Percentiles rank a stretch among this genome's conserved stretches.
Evolutionary conservation across 352 stramenopile species (phyloP).

Genomic region (Thalassiosira sp.): DNA sequence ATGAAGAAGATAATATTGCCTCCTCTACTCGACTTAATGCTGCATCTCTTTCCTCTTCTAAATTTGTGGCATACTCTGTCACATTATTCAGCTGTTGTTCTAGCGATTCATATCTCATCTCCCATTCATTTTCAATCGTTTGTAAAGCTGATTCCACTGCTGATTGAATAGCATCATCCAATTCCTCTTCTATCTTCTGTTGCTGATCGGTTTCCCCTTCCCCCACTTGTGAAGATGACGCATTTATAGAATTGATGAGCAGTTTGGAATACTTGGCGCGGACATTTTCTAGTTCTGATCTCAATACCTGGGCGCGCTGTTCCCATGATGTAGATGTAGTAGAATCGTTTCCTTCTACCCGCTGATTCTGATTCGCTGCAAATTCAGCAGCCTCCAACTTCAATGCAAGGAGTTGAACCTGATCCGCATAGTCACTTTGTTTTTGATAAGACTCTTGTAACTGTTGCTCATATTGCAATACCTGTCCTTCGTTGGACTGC

Average conservation of each 20-base stretch:
- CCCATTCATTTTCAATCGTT: slow-evolving; percentile 37
- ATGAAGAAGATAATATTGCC: slow-evolving; percentile 8
- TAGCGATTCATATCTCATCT: slow-evolving; percentile 32
- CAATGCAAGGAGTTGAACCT: slow-evolving; percentile 40
- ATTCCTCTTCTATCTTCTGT: slow-evolving; percentile 37
- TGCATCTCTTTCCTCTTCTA: slow-evolving; percentile 40
- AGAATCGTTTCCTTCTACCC: slow-evolving; percentile 8
- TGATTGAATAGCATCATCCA: slow-evolving; percentile 56
- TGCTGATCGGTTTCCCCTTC: slow-evolving; percentile 6
- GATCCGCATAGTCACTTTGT: slow-evolving; percentile 39
- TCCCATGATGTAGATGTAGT: not conserved
- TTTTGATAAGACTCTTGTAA: slow-evolving; percentile 27
- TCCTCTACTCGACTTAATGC: slow-evolving; percentile 16
- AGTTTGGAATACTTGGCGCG: slow-evolving; percentile 46
- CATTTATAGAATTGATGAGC: slow-evolving; percentile 12
- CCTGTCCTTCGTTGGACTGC: slow-evolving; percentile 12
- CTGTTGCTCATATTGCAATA: slow-evolving; percentile 25
- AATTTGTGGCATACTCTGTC: slow-evolving; percentile 23
- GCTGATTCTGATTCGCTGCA: slow-evolving; percentile 19
- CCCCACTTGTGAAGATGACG: not conserved
- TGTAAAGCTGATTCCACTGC: slow-evolving; percentile 37
- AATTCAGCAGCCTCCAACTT: slow-evolving; percentile 53
- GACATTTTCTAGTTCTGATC: slow-evolving; percentile 37
- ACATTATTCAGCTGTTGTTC: slow-evolving; percentile 35
- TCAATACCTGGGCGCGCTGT: slow-evolving; percentile 25